A percentile compares a stretch with the other conserved stretches of the same genome.
Evolutionary conservation across 352 stramenopile species (phyloP).

Genomic region (Phytophthora tentaculata): DNA sequence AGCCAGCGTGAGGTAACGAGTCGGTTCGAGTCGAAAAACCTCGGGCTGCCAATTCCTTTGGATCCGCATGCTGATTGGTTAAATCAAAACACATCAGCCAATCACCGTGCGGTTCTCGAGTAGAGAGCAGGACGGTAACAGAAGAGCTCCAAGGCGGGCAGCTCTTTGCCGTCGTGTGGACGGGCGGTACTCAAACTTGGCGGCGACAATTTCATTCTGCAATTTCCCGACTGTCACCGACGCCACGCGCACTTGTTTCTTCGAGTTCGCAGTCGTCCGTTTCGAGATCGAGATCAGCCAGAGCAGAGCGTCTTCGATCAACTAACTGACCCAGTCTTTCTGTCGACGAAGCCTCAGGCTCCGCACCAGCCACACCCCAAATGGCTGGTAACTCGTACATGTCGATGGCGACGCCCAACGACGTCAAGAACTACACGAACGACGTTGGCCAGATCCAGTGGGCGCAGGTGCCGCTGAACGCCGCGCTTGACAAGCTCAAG

Average conservation of each 20-base stretch:
- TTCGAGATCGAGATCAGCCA: constrained; percentile 29
- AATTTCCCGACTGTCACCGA: constrained; percentile 66
- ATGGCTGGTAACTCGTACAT: constrained; percentile 79
- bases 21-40: constrained; percentile 28
- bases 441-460: constrained; percentile 81
- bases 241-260: constrained; percentile 19
- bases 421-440: constrained; percentile 83
- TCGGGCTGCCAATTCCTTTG: background rate
- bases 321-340: background rate
- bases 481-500: constrained; percentile 85
- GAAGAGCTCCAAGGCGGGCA: constrained; percentile 6
- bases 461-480: constrained; percentile 76
- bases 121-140: constrained; percentile 19
- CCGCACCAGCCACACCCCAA: constrained; percentile 37
- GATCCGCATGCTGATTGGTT: constrained; percentile 14
- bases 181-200: constrained; percentile 16
- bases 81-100: constrained; percentile 1
- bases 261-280: constrained; percentile 24
- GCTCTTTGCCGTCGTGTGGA: constrained; percentile 18
- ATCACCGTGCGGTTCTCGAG: constrained; percentile 14
- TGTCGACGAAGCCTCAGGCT: constrained; percentile 28
- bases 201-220: constrained; percentile 54
- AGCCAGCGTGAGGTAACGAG: constrained; percentile 29
- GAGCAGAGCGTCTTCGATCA: constrained; percentile 26
- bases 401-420: constrained; percentile 80